A percentile compares a stretch with the other conserved stretches of the same genome.
phyloP scores from a whole-genome alignment of 805 yeast genomes.

The Dipodascus albidus region DNA sequence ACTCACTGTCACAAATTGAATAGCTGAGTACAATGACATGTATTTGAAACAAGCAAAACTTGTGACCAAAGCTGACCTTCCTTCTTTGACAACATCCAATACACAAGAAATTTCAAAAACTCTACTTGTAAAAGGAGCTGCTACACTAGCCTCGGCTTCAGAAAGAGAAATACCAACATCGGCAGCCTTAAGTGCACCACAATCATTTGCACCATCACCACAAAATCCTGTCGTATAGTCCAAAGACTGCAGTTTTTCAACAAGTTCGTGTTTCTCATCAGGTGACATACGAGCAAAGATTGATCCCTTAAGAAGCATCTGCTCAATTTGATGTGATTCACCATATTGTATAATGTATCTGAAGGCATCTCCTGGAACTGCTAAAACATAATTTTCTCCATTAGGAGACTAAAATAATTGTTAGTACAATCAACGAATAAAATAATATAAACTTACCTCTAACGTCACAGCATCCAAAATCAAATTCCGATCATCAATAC shows the following conservation, averaged over 20 bases:
- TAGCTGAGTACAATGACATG: constrained; percentile 95
- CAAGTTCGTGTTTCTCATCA: constrained; percentile 94
- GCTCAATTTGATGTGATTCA: constrained; percentile 32
- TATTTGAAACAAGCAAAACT: constrained; percentile 95
- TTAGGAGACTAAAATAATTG: too few species aligned
- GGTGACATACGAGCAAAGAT: constrained; percentile 98
- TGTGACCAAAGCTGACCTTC: constrained; percentile 89
- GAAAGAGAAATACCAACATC: constrained; percentile 93
- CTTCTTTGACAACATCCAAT: constrained; percentile 81
- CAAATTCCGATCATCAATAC: constrained; percentile 33
- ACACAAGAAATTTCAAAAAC: constrained; percentile 89
- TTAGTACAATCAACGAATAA: too few species aligned
- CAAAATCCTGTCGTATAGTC: constrained; percentile 95
- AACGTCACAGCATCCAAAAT: constrained; percentile 55
- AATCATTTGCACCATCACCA: constrained; percentile 99
- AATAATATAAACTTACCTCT: constrained; percentile 10
- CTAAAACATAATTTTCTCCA: constrained; percentile 47
- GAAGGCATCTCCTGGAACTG: constrained; percentile 89
- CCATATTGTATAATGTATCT: constrained; percentile 49
- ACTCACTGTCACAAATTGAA: constrained; percentile 83
- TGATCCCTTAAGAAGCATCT: constrained; percentile 60
- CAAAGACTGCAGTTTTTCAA: constrained; percentile 68
- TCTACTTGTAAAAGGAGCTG: constrained; percentile 94
- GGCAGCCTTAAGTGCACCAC: constrained; percentile 97
- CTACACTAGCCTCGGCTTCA: constrained; percentile 97